These are phyloP conservation scores for Trametes punicea DNA, from an alignment of 768 basidiomycete genomes.

Conservation along the genomic window DNA sequence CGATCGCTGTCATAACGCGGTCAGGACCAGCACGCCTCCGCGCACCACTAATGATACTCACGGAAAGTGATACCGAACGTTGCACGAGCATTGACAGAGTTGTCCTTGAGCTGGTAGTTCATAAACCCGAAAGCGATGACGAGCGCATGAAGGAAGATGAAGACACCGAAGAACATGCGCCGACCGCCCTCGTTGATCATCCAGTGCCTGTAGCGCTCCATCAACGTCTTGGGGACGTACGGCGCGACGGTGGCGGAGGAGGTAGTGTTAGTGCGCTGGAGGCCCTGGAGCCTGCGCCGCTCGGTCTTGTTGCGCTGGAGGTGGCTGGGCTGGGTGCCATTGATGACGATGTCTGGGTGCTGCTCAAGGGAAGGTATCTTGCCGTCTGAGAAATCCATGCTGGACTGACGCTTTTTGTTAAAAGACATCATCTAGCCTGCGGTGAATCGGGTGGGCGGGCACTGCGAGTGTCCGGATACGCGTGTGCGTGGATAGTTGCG, in stretches of 20 bases:
- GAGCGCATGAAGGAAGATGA: conserved; percentile 77
- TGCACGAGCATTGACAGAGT: conserved; percentile 58
- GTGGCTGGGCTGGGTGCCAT: conserved; percentile 38
- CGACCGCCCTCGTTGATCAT: conserved; percentile 91
- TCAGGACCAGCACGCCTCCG: neutral
- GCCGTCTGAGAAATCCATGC: conserved; percentile 67
- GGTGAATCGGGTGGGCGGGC: conserved; percentile 3
- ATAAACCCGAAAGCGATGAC: conserved; percentile 75
- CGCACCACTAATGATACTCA: conserved; percentile 30
- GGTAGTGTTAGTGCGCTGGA: conserved; percentile 60
- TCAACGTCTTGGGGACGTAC: conserved; percentile 38
- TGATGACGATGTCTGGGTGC: conserved; percentile 40
- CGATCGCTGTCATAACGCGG: conserved; percentile 56
- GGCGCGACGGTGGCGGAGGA: conserved; percentile 27
- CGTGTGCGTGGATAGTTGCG: too few species aligned
- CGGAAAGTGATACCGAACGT: conserved; percentile 78
- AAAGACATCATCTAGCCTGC: conserved; percentile 27
- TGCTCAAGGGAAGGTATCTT: conserved; percentile 44
- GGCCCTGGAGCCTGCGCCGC: conserved; percentile 76
- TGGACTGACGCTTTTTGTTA: conserved; percentile 48
- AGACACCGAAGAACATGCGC: conserved; percentile 73
- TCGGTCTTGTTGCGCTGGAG: conserved; percentile 87
- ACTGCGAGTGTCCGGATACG: too few species aligned
- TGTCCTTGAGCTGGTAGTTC: conserved; percentile 80
- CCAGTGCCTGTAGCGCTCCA: conserved; percentile 65